Evolutionary conservation across 31 red algal species (phyloP), one percentile per base, ranked within the genome.

Genomic region (Porphyra umbilicalis): DNA sequence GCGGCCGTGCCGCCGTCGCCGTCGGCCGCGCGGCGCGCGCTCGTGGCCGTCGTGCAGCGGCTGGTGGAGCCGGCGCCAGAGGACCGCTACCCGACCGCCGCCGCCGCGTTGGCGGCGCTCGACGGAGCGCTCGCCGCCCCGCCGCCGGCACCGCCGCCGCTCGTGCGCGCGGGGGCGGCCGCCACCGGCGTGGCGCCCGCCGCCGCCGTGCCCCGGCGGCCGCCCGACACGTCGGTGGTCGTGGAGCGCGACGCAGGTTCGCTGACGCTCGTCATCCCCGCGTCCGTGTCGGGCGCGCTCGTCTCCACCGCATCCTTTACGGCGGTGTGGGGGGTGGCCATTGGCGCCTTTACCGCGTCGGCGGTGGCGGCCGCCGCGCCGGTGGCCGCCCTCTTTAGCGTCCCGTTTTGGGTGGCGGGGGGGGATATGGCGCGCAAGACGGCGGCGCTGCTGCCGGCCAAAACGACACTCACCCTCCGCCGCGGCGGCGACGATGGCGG

Each of bases 351-450:
- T 83, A 91, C 89, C 32, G 79, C 85, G 29, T 83, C 83, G 18
- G 89, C 86, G 30, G 35, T 91, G 75, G 86, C 89, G 33, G 89
- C 83, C 35, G 89, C 83, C 36, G 89, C 83, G 18, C 89, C 89
- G 16, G 42, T 91, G 39, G 84, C 82, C 25, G 83, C 83, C 10
- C 84, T 91, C 32, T 91, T 91, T 33, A 91, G 84, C 34, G 75
- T 91, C 32, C 89, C 89, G 40, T 91, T 91, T 80, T 91, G 89
- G 89, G 83, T 81, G 34, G 89, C 89, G 33, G 89, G 89, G 34
- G 84, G 76, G 33, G 80, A 81, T 16, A 74, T 91, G 46, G 84
- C 83, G 29, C 74, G 80, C 44, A 82, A 80, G 37, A 82, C 83
- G 10, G 83, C 75, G 36, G 80, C 82, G 31, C 79, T 86, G 38